A percentile compares a stretch with the other conserved stretches of the same genome.
Evolutionary conservation across 2,329 filamentous ascomycete genomes (phyloP).

Genomic region (Cladorrhinum sp.): DNA sequence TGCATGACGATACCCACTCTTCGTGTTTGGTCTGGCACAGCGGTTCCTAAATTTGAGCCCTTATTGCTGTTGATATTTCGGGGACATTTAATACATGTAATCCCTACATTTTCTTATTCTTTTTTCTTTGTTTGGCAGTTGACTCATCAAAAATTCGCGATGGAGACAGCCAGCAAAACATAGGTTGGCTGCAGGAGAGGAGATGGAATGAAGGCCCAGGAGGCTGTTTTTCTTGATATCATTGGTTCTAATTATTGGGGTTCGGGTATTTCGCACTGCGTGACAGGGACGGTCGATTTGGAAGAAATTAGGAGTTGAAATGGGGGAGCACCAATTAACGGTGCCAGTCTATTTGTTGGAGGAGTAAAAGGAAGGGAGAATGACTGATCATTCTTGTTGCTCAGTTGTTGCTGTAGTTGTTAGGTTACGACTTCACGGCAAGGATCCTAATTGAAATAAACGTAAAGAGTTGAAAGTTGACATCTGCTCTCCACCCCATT

Average conservation of each 20-base stretch:
- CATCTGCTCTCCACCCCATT: neutral
- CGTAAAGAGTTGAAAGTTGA: neutral
- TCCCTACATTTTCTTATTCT: slow-evolving; percentile 13
- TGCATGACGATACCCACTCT: slow-evolving; percentile 57
- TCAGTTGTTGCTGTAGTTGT: slow-evolving; percentile 27
- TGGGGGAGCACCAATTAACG: slow-evolving; percentile 8
- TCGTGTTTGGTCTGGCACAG: slow-evolving; percentile 60
- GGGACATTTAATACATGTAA: slow-evolving; percentile 28
- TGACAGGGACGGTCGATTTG: slow-evolving; percentile 18
- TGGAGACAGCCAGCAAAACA: slow-evolving; percentile 1
- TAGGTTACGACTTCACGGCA: slow-evolving; percentile 37
- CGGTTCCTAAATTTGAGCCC: slow-evolving; percentile 46
- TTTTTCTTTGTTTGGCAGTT: neutral
- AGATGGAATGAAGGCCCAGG: slow-evolving; percentile 31
- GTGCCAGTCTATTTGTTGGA: neutral
- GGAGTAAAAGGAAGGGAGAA: neutral
- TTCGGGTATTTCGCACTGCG: slow-evolving; percentile 15
- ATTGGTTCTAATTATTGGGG: slow-evolving; percentile 25
- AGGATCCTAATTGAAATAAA: slow-evolving; percentile 33
- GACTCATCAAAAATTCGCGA: slow-evolving; percentile 1
- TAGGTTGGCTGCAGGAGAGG: slow-evolving; percentile 24
- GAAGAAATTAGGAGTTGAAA: slow-evolving; percentile 20
- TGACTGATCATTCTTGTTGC: slow-evolving; percentile 13
- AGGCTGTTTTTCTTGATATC: slow-evolving; percentile 30
- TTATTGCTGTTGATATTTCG: slow-evolving; percentile 23